These are phyloP conservation scores for Ceratobasidium sp. DNA, from an alignment of 1,284 basidiomycete genomes.

Conservation along the genomic window DNA sequence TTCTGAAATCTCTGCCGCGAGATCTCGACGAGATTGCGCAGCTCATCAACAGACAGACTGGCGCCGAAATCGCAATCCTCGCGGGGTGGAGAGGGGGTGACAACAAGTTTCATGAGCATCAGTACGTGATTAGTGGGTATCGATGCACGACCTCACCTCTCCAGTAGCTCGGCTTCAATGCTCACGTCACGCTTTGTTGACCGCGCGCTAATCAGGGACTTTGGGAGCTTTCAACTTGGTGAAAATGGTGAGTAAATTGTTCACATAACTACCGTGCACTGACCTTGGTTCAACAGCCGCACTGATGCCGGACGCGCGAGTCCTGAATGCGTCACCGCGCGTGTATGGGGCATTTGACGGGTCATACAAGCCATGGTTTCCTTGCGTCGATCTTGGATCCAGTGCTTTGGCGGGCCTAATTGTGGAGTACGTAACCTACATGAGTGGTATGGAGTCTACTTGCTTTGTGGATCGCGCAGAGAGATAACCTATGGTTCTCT, in stretches of 20 bases:
- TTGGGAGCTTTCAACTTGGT: background rate
- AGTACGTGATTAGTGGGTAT: too few species aligned
- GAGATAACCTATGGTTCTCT: background rate
- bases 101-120: too few species aligned
- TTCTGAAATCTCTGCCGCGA: too few species aligned
- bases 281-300: too few species aligned
- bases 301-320: background rate
- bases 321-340: background rate
- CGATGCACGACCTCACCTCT: too few species aligned
- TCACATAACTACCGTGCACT: background rate
- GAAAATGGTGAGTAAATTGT: background rate
- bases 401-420: background rate
- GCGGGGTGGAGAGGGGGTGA: too few species aligned
- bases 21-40: too few species aligned
- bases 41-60: too few species aligned
- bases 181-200: too few species aligned
- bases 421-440: background rate
- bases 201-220: background rate
- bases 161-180: too few species aligned
- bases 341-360: conserved; percentile 3
- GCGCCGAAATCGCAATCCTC: too few species aligned
- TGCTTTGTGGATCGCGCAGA: background rate
- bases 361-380: conserved; percentile 3
- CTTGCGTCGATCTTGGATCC: background rate
- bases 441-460: background rate